Percentiles rank a stretch among this genome's conserved stretches.
phyloP scores from a whole-genome alignment of 2,329 filamentous ascomycete genomes.

The Xylaria polymorpha region DNA sequence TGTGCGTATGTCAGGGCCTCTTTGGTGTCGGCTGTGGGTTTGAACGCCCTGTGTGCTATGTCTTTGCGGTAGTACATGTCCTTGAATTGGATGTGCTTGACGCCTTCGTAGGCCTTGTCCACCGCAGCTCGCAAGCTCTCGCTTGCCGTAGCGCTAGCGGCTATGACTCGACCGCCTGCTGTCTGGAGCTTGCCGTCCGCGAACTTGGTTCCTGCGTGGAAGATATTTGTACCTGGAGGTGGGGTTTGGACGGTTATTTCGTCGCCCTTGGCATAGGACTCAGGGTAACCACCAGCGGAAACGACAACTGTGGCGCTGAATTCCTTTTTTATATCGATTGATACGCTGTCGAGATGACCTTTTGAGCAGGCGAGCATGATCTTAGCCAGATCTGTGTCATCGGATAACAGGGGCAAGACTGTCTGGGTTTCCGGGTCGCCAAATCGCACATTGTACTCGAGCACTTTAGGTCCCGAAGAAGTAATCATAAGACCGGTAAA shows the following conservation, averaged over 20 bases:
- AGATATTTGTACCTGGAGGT: slow-evolving; percentile 73
- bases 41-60: slow-evolving; percentile 83
- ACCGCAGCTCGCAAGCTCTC: slow-evolving; percentile 83
- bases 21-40: slow-evolving; percentile 55
- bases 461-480: slow-evolving; percentile 73
- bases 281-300: slow-evolving; percentile 91
- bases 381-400: slow-evolving; percentile 85
- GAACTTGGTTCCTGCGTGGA: slow-evolving; percentile 89
- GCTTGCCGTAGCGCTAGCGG: slow-evolving; percentile 81
- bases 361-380: slow-evolving; percentile 88
- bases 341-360: slow-evolving; percentile 76
- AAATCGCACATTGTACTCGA: slow-evolving; percentile 85
- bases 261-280: slow-evolving; percentile 82
- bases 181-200: slow-evolving; percentile 75
- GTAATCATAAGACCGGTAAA: slow-evolving; percentile 90
- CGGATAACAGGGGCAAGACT: slow-evolving; percentile 80
- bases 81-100: slow-evolving; percentile 83
- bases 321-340: slow-evolving; percentile 73
- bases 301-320: slow-evolving; percentile 95
- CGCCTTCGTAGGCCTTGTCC: slow-evolving; percentile 85
- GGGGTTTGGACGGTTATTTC: slow-evolving; percentile 63
- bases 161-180: slow-evolving; percentile 90
- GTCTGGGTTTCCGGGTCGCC: slow-evolving; percentile 84
- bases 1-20: slow-evolving; percentile 86
- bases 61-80: slow-evolving; percentile 94